Evolutionary conservation across 1,284 basidiomycete genomes (phyloP).

Genomic region (Abortiporus biennis): DNA sequence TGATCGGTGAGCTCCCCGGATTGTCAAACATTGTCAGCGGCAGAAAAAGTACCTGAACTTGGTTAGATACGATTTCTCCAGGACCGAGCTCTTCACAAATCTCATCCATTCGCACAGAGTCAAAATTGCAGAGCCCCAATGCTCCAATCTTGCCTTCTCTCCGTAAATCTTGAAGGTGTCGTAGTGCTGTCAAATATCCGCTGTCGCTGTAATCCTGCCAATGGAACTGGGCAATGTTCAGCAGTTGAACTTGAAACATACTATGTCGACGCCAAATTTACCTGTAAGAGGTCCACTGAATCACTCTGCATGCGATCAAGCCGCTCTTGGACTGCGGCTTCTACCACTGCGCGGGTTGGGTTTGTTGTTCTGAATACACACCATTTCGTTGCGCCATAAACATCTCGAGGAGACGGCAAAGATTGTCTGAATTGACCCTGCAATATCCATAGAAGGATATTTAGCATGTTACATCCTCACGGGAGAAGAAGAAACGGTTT

Average conservation of each 20-base stretch:
- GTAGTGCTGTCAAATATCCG: slow-evolving; percentile 59
- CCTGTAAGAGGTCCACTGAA: slow-evolving; percentile 69
- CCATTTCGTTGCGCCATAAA: slow-evolving; percentile 77
- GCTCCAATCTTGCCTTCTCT: slow-evolving; percentile 54
- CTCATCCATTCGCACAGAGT: slow-evolving; percentile 66
- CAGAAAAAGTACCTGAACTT: slow-evolving; percentile 59
- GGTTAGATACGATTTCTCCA: slow-evolving; percentile 71
- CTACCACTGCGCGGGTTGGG: slow-evolving; percentile 51
- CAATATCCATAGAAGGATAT: slow-evolving; percentile 5
- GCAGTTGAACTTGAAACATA: not conserved
- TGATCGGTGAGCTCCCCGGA: not conserved
- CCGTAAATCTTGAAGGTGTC: slow-evolving; percentile 55
- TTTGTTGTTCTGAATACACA: slow-evolving; percentile 61
- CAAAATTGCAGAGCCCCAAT: slow-evolving; percentile 79
- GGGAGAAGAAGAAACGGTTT: slow-evolving; percentile 18
- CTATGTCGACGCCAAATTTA: slow-evolving; percentile 16
- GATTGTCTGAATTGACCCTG: slow-evolving; percentile 64
- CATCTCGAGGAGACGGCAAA: slow-evolving; percentile 32
- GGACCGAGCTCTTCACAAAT: slow-evolving; percentile 68
- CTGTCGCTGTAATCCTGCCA: slow-evolving; percentile 76
- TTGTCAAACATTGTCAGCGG: not conserved
- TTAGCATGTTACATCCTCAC: not conserved
- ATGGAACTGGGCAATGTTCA: slow-evolving; percentile 67
- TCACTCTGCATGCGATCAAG: slow-evolving; percentile 44
- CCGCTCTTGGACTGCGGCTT: slow-evolving; percentile 64